Evolutionary conservation across 1,284 basidiomycete species (phyloP).

Genomic region (Pholiota adiposa): DNA sequence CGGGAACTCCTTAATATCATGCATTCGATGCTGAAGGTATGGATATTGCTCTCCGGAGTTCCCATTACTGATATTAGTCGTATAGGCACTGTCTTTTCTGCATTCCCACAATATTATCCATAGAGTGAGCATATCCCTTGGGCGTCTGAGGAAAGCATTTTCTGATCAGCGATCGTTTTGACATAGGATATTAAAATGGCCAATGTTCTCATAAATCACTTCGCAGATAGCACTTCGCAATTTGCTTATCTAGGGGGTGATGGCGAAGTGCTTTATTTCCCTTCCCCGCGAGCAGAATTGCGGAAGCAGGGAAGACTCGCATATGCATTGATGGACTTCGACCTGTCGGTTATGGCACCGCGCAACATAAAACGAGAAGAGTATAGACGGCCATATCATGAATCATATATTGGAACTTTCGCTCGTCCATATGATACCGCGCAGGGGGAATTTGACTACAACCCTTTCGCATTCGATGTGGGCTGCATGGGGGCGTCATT

Average conservation of each 20-base stretch:
- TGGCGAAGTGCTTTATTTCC: no score
- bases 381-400: slow-evolving; percentile 10
- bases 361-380: slow-evolving; percentile 7
- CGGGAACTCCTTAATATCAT: slow-evolving; percentile 11
- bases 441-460: slow-evolving; percentile 32
- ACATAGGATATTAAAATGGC: slow-evolving; percentile 8
- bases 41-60: no score
- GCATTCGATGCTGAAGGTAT: slow-evolving; percentile 14
- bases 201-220: slow-evolving; percentile 13
- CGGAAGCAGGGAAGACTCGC: slow-evolving; percentile 1
- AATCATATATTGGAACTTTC: neutral
- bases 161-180: no score
- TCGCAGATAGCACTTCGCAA: neutral
- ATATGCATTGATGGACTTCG: slow-evolving; percentile 27
- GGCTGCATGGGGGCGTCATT: slow-evolving; percentile 24
- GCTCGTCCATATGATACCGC: slow-evolving; percentile 12
- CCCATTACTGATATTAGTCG: no score
- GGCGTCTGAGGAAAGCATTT: neutral
- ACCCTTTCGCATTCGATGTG: slow-evolving; percentile 34
- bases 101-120: no score
- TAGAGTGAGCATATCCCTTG: neutral
- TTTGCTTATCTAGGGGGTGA: no score
- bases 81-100: no score
- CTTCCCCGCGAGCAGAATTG: neutral
- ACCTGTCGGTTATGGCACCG: slow-evolving; percentile 22